Evolutionary conservation across 257 asterid genomes (phyloP).

Genomic region (Mentha longifolia): DNA sequence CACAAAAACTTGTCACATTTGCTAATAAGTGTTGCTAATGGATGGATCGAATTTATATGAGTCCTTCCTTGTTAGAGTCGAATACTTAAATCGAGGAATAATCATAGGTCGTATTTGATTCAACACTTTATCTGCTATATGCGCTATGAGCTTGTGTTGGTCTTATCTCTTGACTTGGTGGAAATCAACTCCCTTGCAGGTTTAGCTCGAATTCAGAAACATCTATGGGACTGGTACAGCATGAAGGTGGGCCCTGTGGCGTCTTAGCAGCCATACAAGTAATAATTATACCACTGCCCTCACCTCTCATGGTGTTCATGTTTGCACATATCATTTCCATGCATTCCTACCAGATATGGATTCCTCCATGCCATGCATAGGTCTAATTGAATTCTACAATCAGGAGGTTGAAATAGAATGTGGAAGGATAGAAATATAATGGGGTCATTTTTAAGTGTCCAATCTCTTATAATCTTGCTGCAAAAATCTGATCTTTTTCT

Average conservation of each 20-base stretch:
- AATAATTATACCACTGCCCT: constrained; percentile 41
- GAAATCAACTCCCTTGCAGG: constrained; percentile 49
- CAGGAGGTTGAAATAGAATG: too few relatives aligned
- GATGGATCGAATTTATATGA: background rate
- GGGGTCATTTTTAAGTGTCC: too few relatives aligned
- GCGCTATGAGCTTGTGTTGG: constrained; percentile 12
- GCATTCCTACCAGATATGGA: background rate
- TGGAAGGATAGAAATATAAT: too few relatives aligned
- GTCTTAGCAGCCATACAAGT: constrained; percentile 97
- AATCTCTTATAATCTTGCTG: too few relatives aligned
- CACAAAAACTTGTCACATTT: background rate
- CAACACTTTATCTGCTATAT: background rate
- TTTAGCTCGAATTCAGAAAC: constrained; percentile 90
- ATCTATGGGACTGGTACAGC: constrained; percentile 96
- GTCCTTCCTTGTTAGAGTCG: background rate
- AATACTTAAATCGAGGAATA: background rate
- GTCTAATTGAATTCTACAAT: too few relatives aligned
- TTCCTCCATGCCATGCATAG: background rate
- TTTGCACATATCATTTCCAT: background rate
- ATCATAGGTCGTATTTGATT: too few relatives aligned
- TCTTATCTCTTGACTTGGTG: constrained; percentile 33
- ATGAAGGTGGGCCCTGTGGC: constrained; percentile 99
- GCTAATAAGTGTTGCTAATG: background rate
- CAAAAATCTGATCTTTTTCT: too few relatives aligned
- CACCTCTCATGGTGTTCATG: constrained; percentile 14